Base-by-base conservation (phyloP, 306 rosid genomes). In the Fragaria iinumae region DNA sequence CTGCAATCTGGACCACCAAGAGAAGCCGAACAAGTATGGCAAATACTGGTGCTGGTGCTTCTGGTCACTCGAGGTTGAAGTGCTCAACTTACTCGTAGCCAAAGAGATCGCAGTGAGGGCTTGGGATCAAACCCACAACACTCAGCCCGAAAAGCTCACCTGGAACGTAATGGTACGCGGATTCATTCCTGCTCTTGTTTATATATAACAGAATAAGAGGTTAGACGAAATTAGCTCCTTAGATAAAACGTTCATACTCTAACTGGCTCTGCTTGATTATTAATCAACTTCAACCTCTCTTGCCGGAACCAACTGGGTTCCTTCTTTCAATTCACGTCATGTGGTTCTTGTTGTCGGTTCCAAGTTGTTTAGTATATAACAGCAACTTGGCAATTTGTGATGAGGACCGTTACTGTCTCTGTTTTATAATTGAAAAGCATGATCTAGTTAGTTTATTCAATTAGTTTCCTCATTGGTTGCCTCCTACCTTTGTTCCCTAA, bases 21-120 rank as follows among this genome's bases (percentile, higher is more conserved):
- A 91, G 83, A 93, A 88, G 71, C 87, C 92, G 0, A 93, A 63
- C 87, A 93, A 85, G 67, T 89, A 83, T 32, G 98, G 98, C 0
- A 93, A 91, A 62, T 85, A 85, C 79, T 93, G 97, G 97, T 93
- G 98, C 77, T 91, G 98, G 98, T 91, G 98, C 72, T 91, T 93
- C 77, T 93, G 98, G 98, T 88, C 88, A 0, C 70, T 93, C 74
- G 98, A 91, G 59, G 88, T 91, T 5, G 94, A 91, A 74, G 89
- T 93, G 32, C 76, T 89, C 36, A 86, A 87, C 78, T 69, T 93
- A 1, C 70, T 93, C 11, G 88, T 77, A 3, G 89, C 90, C 50
- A 93, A 87, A 65, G 96, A 90, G 63, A 83, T 93, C 9, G 96
- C 96, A 0, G 98, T 91, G 1, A 87, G 98, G 9, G 93, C 97